A percentile compares a stretch with the other conserved stretches of the same genome.
phyloP scores from a whole-genome alignment of 257 asterid genomes.

The Petunia secreta region DNA sequence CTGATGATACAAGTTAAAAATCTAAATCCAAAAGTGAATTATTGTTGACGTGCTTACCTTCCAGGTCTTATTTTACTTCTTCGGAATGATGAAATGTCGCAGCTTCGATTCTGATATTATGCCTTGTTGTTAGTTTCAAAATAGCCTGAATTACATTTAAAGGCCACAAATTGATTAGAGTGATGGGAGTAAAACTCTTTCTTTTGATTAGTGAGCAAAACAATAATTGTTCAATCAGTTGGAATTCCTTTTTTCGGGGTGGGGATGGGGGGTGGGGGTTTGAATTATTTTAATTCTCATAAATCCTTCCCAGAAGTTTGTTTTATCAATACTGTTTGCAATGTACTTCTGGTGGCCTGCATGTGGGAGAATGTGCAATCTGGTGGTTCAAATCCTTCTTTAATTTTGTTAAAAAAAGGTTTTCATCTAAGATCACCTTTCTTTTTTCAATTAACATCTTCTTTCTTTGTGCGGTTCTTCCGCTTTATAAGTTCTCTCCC shows the following conservation, averaged over 20 bases:
- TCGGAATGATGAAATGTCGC: neutral
- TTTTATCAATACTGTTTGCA: neutral
- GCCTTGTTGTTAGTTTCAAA: neutral
- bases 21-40: conserved; percentile 3
- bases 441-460: neutral
- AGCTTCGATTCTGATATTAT: neutral
- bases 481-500: neutral
- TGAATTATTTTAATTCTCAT: neutral
- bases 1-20: conserved; percentile 13
- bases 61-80: neutral
- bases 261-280: conserved; percentile 3
- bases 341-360: conserved; percentile 16
- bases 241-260: neutral
- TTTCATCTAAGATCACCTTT: neutral
- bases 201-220: neutral
- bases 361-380: neutral
- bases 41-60: conserved; percentile 5
- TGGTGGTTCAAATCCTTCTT: conserved; percentile 2
- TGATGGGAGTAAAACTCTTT: neutral
- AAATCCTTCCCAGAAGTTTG: neutral
- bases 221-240: neutral
- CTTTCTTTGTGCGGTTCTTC: neutral
- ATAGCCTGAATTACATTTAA: neutral
- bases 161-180: neutral
- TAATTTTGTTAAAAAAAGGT: neutral